These are phyloP conservation scores for Apiospora marii DNA, from an alignment of 2,329 filamentous ascomycete species.

Conservation along the genomic window DNA sequence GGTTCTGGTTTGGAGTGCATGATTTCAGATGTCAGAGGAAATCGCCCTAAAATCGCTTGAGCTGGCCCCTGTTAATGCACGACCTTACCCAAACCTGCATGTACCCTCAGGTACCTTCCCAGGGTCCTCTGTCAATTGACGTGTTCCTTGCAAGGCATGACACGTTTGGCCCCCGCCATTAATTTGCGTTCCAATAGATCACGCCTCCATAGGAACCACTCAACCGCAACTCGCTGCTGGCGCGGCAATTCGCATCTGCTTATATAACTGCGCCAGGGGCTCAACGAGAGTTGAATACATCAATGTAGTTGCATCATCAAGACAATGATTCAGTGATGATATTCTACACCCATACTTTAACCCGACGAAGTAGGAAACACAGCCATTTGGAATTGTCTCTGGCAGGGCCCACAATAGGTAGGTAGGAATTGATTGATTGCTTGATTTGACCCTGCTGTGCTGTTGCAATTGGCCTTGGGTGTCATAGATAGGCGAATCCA, in stretches of 20 bases:
- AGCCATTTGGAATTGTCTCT: not conserved
- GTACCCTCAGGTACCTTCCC: not conserved
- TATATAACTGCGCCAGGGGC: not conserved
- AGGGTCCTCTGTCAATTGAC: conserved; percentile 10
- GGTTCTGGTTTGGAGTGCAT: conserved; percentile 7
- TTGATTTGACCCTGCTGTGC: not conserved
- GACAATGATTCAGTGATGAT: too few species aligned
- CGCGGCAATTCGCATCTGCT: not conserved
- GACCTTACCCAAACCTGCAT: not conserved
- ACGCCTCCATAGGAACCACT: not conserved
- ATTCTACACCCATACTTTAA: not conserved
- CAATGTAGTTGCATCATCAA: too few species aligned
- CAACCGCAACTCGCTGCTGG: not conserved
- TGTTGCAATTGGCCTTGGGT: not conserved
- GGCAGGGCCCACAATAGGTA: not conserved
- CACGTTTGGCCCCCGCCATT: conserved; percentile 1
- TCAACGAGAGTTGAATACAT: not conserved
- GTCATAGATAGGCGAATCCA: not conserved
- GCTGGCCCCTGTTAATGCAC: conserved; percentile 17
- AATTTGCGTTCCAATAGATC: not conserved
- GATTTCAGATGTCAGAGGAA: conserved; percentile 22
- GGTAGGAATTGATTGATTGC: not conserved
- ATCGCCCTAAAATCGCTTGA: conserved; percentile 7
- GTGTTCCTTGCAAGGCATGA: not conserved
- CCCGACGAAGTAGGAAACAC: not conserved